Evolutionary conservation across 805 yeast species (phyloP), one percentile per base, ranked within the genome.

Genomic region (Candida anglica): DNA sequence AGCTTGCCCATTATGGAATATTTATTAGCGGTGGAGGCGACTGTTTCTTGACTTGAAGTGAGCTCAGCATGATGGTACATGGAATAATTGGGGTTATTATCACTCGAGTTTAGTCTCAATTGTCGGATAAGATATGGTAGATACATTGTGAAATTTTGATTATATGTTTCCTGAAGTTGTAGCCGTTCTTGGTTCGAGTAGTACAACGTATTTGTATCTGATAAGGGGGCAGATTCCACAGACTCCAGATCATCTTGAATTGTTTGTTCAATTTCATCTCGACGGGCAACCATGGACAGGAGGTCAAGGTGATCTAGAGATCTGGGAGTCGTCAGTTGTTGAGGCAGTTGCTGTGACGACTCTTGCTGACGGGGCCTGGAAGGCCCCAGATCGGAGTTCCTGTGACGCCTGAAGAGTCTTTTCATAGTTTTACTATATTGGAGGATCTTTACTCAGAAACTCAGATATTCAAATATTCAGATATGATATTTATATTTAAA

Each of bases 61-160:
- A 22, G 13, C 6, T n/a, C 28, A 4, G 27, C 34, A 17, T 34
- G 46, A 17, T 28, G 38, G 20, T 30, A 28, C 14, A 39, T 30
- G 4, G 48, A 36, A n/a, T n/a, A n/a, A n/a, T n/a, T n/a, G n/a
- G n/a, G n/a, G 17, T 43, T 56, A 30, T 46, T 38, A 3, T 46
- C 28, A 2, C 56, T 44, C 2, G 61, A 53, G 9, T 43, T 44
- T 14, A 52, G 22, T 17, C 69, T 47, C 30, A 49, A 30, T 20
- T 57, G 50, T 20, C 69, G 44, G n/a, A 63, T 30, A n/a, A 64
- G 41, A 43, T 41, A 66, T 5, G 72, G 72, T 6, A 63, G 40
- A 40, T 64, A 66, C 19, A 48, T 42, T 8, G 59, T 58, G 40
- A 55, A 66, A 37, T 66, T 66, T n/a, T 57, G 68, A 18, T 46